Conservation (phyloP, 2,329 filamentous ascomycete genomes). For the Monosporascus sp. region DNA sequence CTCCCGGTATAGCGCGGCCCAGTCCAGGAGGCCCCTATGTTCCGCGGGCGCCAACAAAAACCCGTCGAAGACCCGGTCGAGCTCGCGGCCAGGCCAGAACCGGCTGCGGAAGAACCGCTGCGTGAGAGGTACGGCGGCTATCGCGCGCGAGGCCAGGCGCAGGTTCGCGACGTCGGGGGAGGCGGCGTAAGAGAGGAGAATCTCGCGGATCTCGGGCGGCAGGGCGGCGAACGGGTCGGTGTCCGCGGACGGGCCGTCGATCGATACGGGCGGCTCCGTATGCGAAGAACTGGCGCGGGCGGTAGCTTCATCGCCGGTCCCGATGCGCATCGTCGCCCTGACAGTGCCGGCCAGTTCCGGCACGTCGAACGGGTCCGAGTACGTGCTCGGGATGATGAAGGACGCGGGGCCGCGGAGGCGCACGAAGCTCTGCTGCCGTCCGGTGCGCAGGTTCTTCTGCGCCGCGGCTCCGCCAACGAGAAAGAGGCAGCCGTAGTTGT, state of each 20-base stretch:
- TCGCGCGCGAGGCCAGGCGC: conserved; percentile 17
- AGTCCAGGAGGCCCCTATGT: conserved; percentile 11
- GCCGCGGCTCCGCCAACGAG: conserved; percentile 5
- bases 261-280: neutral
- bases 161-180: conserved; percentile 10
- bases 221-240: conserved; percentile 15
- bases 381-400: conserved; percentile 18
- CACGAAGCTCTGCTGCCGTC: conserved; percentile 1
- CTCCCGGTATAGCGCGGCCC: conserved; percentile 13
- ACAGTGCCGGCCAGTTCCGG: conserved; percentile 14
- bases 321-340: conserved; percentile 5
- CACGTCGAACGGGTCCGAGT: conserved; percentile 16
- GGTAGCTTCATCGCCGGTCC: neutral
- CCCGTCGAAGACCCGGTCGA: conserved; percentile 18
- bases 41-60: conserved; percentile 12
- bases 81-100: conserved; percentile 18
- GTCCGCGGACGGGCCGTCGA: neutral
- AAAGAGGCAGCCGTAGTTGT: conserved; percentile 22
- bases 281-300: neutral
- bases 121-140: conserved; percentile 13
- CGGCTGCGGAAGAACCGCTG: conserved; percentile 20
- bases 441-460: neutral
- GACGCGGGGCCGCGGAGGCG: conserved; percentile 9
- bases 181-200: conserved; percentile 16
- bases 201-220: conserved; percentile 16